Base-by-base conservation (phyloP, 371 early-diverging fungal species). In the Syncephalastrum contaminatum region DNA sequence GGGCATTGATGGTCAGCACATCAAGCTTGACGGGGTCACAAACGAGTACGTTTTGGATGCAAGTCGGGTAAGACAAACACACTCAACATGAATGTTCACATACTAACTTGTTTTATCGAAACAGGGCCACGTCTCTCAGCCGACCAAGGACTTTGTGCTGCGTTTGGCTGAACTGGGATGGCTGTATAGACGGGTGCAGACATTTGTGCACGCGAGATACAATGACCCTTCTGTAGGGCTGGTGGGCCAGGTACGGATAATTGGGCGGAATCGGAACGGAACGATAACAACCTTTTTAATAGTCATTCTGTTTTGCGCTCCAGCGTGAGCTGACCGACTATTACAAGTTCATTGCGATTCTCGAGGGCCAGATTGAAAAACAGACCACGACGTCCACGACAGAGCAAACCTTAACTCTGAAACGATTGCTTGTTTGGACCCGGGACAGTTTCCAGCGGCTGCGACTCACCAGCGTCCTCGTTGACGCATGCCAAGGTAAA, bases 1-100 rank as follows among this genome's bases (percentile, higher is more conserved):
- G 67, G 98, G 95, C 2, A 90, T 98, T 47, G 91, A 96, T 72
- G 98, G 98, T 39, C 82, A 81, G 51, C 88, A 84, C 59, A 80
- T 96, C 22, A 81, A 80, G 56, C 93, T 80, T 57, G 83, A 88
- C 53, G 18, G 58, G 5, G 59, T 58, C 2, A 57, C 63, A 13
- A 66, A 75, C 4, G 70, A 75, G 4, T 90, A 81, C 54, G 51
- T 58, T 2, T 67, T 93, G 8, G 78, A 81, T 48, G 36, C 36
- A 10, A 62, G 73, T 14, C 75, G 72, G 40, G 82, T 84, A 53
- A 24, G 25, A 24, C 7, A 10, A 6, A 30, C 8, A 21, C 14
- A 30, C 25, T 15, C 15, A 21, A 5, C 10, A 30, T 30, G 36
- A 5, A 30, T 12, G 12, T 10, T 0, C 36, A 30, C 36, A 30